Percentiles rank a stretch among this genome's conserved stretches.
These are phyloP conservation scores for Wallacemonas sp. DNA, from an alignment of 208 protist species.

Conservation along the genomic window DNA sequence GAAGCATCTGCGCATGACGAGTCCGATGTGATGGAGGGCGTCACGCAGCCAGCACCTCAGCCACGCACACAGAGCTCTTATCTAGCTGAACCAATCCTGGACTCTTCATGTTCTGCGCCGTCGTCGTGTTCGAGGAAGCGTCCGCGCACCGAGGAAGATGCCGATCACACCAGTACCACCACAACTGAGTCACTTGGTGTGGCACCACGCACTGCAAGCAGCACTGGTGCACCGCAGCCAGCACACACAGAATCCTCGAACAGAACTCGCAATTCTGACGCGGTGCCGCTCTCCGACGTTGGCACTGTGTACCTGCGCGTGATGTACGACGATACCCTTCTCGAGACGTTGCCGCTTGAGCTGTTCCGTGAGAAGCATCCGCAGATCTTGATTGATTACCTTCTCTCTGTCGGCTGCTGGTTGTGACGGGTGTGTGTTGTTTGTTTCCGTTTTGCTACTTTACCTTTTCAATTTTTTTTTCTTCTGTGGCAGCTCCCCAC, in stretches of 20 bases:
- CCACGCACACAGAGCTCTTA: too few species aligned
- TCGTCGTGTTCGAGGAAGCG: too few species aligned
- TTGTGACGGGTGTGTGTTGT: background rate
- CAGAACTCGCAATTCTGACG: background rate
- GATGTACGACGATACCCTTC: constrained; percentile 58
- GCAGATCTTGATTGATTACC: constrained; percentile 78
- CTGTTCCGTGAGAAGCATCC: constrained; percentile 74
- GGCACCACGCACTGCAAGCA: too few species aligned
- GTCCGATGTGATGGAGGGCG: too few species aligned
- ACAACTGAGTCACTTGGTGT: too few species aligned
- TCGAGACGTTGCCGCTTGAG: constrained; percentile 67
- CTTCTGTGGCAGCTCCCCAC: too few species aligned
- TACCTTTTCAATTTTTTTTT: constrained; percentile 2
- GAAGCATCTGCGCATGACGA: too few species aligned
- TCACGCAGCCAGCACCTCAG: too few species aligned
- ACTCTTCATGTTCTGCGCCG: too few species aligned
- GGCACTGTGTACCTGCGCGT: constrained; percentile 78
- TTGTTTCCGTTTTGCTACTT: background rate
- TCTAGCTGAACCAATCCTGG: too few species aligned
- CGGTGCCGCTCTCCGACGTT: constrained; percentile 9
- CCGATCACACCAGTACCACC: too few species aligned
- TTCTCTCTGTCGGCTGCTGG: constrained; percentile 36
- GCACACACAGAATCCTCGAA: background rate
- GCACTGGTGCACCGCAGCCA: background rate
- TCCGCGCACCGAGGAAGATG: too few species aligned